Evolutionary conservation across 2,329 filamentous ascomycete genomes (phyloP).

Genomic region (Colletotrichum caudatum): DNA sequence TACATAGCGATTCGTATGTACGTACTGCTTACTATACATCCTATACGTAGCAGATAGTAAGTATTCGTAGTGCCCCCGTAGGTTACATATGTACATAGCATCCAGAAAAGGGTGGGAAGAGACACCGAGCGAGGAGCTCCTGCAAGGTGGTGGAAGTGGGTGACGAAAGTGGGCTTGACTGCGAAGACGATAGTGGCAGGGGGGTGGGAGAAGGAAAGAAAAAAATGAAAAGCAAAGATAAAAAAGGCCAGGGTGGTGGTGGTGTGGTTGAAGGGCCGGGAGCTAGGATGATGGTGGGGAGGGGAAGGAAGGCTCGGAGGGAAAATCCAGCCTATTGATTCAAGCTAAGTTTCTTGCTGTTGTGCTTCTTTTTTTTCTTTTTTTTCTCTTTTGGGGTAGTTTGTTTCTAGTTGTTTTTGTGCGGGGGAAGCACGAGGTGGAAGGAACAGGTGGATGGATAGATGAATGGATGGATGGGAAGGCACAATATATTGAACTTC

Average conservation of each 20-base stretch:
- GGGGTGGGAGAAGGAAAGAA: not conserved
- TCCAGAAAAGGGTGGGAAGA: constrained; percentile 1
- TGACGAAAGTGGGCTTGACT: not conserved
- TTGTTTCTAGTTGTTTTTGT: not conserved
- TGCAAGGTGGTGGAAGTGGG: constrained; percentile 6
- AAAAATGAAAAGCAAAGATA: not conserved
- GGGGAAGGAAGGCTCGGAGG: not conserved
- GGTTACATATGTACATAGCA: not conserved
- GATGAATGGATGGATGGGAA: not conserved
- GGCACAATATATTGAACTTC: not conserved
- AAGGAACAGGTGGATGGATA: too few relatives aligned
- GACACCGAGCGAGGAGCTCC: constrained; percentile 32
- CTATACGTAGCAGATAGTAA: too few relatives aligned
- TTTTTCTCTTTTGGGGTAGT: not conserved
- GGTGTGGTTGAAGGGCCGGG: constrained; percentile 24
- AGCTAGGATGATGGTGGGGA: constrained; percentile 32
- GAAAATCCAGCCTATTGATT: constrained; percentile 20
- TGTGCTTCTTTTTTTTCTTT: not conserved
- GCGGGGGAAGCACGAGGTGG: not conserved
- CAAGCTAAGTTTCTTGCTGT: constrained; percentile 22
- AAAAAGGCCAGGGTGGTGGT: constrained; percentile 10
- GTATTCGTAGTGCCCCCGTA: too few relatives aligned
- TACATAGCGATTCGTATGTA: too few relatives aligned
- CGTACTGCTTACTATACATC: too few relatives aligned
- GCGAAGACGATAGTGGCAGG: not conserved